Evolutionary conservation across 495 filamentous ascomycete species (phyloP), one percentile per base, ranked within the genome.

Genomic region (Tuber microsphaerosporum): DNA sequence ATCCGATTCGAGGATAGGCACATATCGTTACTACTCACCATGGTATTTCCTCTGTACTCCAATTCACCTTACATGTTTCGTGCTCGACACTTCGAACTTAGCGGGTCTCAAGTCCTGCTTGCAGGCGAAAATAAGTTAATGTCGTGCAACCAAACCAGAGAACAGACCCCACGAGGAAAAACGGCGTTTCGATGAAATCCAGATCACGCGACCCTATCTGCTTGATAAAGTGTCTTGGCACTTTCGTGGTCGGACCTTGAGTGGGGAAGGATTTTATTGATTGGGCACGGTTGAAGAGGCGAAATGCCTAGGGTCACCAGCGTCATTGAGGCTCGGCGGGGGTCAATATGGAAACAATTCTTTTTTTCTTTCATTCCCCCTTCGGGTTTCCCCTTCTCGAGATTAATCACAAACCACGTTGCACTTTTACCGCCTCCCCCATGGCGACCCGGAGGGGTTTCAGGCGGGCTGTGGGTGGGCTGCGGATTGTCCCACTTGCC

Each of bases 271-370:
- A 56, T 45, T 65, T 75, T 70, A 70, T n/a, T 79, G 73, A 65
- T 65, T 65, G 56, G 56, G 14, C 26, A 65, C 14, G 34, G 14
- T 65, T 17, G 14, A 31, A 17, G 56, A 31, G 3, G 51, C 22
- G 51, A 56, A 56, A 56, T 26, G 9, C 51, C 51, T 26, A 1
- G n/a, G 51, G 31, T 31, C 51, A 31, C 39, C 9, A 10, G 26
- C 76, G 70, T 79, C 76, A 79, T 79, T 73, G 76, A 74, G 77
- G 77, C 76, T 79, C 76, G 73, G 77, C 73, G 75, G 77, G 56
- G 77, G 74, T 48, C 2, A 65, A 34, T 65, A 12, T 19, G 14
- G 17, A 17, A 17, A 2, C 14, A n/a, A 5, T 34, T 16, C 5
- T 19, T 0, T 3, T 14, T 26, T 12, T 26, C 2, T 22, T 56